Conservation (phyloP, 495 filamentous ascomycete genomes). For the Penicillium paradoxum region DNA sequence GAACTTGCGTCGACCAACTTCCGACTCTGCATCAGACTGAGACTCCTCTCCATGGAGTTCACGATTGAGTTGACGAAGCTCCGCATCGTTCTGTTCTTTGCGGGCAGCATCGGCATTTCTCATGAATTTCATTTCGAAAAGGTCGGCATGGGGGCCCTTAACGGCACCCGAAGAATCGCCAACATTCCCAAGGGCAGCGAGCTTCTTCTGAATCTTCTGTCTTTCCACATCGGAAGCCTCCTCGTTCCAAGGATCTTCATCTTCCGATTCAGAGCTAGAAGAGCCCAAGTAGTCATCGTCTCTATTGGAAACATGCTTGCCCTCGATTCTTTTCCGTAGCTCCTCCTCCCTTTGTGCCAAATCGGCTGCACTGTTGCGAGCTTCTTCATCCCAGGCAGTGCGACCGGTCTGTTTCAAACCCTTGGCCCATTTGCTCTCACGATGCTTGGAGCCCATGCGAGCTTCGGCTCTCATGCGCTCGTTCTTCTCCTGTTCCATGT, state of each 20-base stretch:
- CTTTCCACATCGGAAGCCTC: conserved; percentile 51
- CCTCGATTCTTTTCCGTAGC: conserved; percentile 74
- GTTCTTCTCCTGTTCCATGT: conserved; percentile 72
- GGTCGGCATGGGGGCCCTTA: conserved; percentile 44
- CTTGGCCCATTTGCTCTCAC: conserved; percentile 94
- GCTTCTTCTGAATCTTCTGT: conserved; percentile 49
- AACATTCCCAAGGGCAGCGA: conserved; percentile 52
- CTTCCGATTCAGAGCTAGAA: conserved; percentile 51
- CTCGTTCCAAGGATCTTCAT: conserved; percentile 53
- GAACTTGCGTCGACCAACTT: conserved; percentile 61
- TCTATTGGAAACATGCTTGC: conserved; percentile 54
- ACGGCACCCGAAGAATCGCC: conserved; percentile 27
- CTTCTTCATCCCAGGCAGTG: conserved; percentile 79
- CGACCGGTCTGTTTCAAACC: conserved; percentile 72
- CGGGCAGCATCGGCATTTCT: conserved; percentile 72
- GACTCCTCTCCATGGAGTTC: conserved; percentile 60
- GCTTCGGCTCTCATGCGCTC: conserved; percentile 80
- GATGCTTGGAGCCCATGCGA: conserved; percentile 82
- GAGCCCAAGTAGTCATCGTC: conserved; percentile 46
- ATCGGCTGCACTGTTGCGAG: conserved; percentile 68
- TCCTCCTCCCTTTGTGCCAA: conserved; percentile 84
- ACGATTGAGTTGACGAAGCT: conserved; percentile 66
- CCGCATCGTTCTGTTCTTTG: conserved; percentile 75
- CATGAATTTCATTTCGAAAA: conserved; percentile 88
- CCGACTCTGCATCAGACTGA: conserved; percentile 51